Evolutionary conservation across 169 alveolate genomes (phyloP).

Genomic region (Eimeria praecox): DNA sequence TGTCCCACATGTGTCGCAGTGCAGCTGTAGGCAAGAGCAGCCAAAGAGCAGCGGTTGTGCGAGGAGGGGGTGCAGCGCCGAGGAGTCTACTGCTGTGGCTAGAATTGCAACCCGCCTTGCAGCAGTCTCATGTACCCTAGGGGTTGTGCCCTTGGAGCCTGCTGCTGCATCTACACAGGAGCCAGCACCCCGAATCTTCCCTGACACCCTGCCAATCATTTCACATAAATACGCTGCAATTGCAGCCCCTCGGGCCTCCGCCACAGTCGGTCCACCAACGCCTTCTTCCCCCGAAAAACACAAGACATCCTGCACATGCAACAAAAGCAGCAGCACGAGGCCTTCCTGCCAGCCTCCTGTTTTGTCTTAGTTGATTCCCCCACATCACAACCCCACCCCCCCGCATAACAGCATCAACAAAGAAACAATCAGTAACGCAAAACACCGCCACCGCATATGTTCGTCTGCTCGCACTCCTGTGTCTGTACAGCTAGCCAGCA

Average conservation of each 20-base stretch:
- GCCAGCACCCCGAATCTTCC: not conserved
- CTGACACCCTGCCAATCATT: constrained; percentile 10
- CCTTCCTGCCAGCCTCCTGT: not conserved
- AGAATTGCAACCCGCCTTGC: constrained; percentile 22
- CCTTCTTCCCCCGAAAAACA: constrained; percentile 66
- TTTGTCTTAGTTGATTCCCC: not conserved
- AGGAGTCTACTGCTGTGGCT: constrained; percentile 19
- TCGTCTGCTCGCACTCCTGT: not conserved
- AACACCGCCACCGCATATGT: not conserved
- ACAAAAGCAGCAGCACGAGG: not conserved
- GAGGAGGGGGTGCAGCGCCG: constrained; percentile 65
- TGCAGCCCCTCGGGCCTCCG: constrained; percentile 48
- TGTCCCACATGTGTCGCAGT: constrained; percentile 64
- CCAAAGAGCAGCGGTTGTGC: constrained; percentile 62
- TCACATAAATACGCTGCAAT: constrained; percentile 27
- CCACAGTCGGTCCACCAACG: constrained; percentile 34
- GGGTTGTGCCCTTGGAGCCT: not conserved
- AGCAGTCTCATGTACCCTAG: not conserved
- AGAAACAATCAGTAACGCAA: not conserved
- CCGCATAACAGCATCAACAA: not conserved
- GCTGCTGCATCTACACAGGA: not conserved
- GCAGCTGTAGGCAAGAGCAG: not conserved
- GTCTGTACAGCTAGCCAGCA: not conserved
- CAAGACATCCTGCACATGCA: constrained; percentile 51
- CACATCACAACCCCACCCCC: not conserved